Base-by-base conservation (phyloP, 352 stramenopile genomes). In the Aphanomyces euteiches region DNA sequence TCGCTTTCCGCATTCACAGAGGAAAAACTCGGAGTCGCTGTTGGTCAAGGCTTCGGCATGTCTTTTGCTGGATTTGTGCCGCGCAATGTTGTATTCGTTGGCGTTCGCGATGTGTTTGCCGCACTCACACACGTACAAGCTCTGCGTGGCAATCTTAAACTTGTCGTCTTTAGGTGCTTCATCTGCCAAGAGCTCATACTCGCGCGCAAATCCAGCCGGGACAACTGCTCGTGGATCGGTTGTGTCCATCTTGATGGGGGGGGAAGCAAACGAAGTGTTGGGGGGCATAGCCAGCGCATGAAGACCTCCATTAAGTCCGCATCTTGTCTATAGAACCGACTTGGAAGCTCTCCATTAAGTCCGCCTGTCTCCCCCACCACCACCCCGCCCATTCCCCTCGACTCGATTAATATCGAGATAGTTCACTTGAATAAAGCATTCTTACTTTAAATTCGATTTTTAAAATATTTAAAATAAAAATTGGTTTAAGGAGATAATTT, bases 1-100 rank as follows among this genome's bases (percentile, higher is more conserved):
- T 15, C 64, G 64, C 54, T 70, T 70, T 5, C 64, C 64, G 40
- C 64, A 70, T 36, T 70, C 64, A 43, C 64, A 70, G 10, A 70
- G 50, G 28, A 70, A 70, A 43, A 70, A 70, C 36, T 70, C 64
- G 17, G 64, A 70, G 54, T 70, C 64, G 38, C 50, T 64, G 54
- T 70, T 70, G 10, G 64, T 50, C 36, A 70, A 43, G 1, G 64
- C 64, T 21, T 70, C 64, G n/a, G 64, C 64, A 36, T 70, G 64
- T 10, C 64, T 47, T 41, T 70, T 70, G 54, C 64, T 70, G 50
- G 45, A 28, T 41, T 70, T 70, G 54, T 70, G 64, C 6, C 64
- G 45, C 40, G 64, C 64, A 70, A 70, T 70, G 54, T 70, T 70
- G 64, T 70, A 70, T 50, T 70, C 64, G 64, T 70, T 70, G 47